Base-by-base conservation (phyloP, 208 protist genomes). In the Leishmania tarentolae region DNA sequence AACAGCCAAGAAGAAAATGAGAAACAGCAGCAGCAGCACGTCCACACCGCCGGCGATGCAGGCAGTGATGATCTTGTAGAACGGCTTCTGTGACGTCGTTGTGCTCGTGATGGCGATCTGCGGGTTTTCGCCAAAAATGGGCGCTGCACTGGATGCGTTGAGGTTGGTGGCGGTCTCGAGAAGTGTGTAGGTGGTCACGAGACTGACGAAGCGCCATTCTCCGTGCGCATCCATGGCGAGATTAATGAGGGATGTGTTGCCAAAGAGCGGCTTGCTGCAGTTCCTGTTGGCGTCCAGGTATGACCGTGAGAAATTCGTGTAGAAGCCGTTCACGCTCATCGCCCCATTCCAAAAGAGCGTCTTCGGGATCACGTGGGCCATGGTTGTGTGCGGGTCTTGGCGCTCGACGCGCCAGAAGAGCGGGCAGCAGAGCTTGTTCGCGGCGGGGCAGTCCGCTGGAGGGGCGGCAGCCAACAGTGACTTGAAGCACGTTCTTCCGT, bases 301-400 rank as follows among this genome's bases (percentile, higher is more conserved):
- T 1, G 75, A n/a, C 28, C 50, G 17, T 4, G 76, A 77, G 63
- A 87, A 85, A 53, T 87, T 87, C 0, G 80, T 56, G 53, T 59
- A 87, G 66, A 79, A 87, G 73, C 80, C 84, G 77, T 87, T 87
- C 5, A 87, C 31, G 66, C 56, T 65, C 40, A 50, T 42, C 9
- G 66, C 59, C 13, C 80, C 80, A 42, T 87, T 78, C 84, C 84
- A 87, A 65, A 84, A 87, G n/a, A 87, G 79, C 37, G 79, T 81
- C 71, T 53, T 52, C 21, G 70, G 35, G 72, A 57, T 56, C 65
- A 87, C 75, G 15, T 85, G 19, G 37, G 61, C 46, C 73, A 85
- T 66, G 47, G 75, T 79, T 1, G 70, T 80, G 2, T 52, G 59
- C 50, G 50, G 44, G n/a, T 73, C 35, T 56, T 84, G 75, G 24